phyloP scores from a whole-genome alignment of 73 alveolate genomes.

The Loxodes magnus region DNA sequence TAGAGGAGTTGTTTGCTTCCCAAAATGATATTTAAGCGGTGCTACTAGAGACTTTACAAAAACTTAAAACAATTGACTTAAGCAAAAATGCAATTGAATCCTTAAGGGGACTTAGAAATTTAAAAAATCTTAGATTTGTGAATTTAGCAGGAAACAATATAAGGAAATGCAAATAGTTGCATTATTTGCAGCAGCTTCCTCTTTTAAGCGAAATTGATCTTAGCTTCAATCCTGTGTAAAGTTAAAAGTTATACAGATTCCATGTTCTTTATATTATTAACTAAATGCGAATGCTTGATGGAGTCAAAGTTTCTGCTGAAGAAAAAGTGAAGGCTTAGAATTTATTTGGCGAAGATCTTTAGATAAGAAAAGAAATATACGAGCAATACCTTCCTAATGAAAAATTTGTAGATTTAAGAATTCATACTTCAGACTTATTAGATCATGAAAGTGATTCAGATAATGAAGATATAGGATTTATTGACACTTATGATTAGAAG shows the following conservation, averaged over 20 bases:
- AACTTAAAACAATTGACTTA: slow-evolving; percentile 72
- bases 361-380: slow-evolving; percentile 72
- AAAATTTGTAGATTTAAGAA: slow-evolving; percentile 85
- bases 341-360: slow-evolving; percentile 80
- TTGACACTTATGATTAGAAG: too few relatives aligned
- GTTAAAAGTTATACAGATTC: slow-evolving; percentile 4
- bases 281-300: slow-evolving; percentile 78
- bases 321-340: slow-evolving; percentile 91
- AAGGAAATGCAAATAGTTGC: background rate
- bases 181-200: slow-evolving; percentile 4
- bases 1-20: slow-evolving; percentile 62
- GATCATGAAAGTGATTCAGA: slow-evolving; percentile 91
- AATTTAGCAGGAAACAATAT: background rate
- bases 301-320: slow-evolving; percentile 63
- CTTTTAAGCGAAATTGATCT: slow-evolving; percentile 7
- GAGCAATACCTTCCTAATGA: slow-evolving; percentile 70
- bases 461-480: slow-evolving; percentile 48
- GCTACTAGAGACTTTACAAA: slow-evolving; percentile 72
- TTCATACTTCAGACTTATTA: slow-evolving; percentile 61
- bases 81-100: slow-evolving; percentile 74
- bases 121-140: slow-evolving; percentile 9
- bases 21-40: slow-evolving; percentile 44
- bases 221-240: background rate
- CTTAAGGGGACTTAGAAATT: slow-evolving; percentile 60
- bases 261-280: slow-evolving; percentile 74